Evolutionary conservation across 1,284 basidiomycete species (phyloP), one percentile per base, ranked within the genome.

Genomic region (Boletus austroedulis): DNA sequence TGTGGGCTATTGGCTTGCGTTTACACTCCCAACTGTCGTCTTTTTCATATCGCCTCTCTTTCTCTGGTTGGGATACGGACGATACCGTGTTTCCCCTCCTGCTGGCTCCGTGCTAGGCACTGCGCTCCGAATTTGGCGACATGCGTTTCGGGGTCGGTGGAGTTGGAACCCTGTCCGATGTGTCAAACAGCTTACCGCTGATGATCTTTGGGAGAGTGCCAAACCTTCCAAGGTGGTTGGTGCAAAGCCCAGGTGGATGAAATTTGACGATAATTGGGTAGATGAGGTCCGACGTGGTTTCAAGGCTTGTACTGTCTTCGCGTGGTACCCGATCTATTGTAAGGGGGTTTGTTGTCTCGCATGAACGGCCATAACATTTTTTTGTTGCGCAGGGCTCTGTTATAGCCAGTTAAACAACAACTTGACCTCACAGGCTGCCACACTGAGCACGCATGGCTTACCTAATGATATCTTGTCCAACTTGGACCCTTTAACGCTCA

Each of bases 401-500:
- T 91, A 91, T 72, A 88, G 85, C 69, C 87, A 92, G 66, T 65
- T 90, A 49, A 86, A 84, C 75, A 90, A 87, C 78, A 94, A 94
- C 73, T 71, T 95, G 70, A 86, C 84, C 2, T 89, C 88, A 2
- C 88, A 89, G 70, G 88, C 87, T 19, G 86, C 85, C 2, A 84
- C 82, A 1, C 89, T 92, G 88, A 67, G 74, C 28, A 85, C 86
- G 3, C 78, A 90, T 65, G 89, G 90, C 57, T 65, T 90, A 7
- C 92, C 92, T 11, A 94, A 94, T 69, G 91, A 94, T 67, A 76
- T 94, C 44, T 75, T 93, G 59, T 89, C 88, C 49, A 92, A 92
- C 73, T 76, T 93, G 52, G 87, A 94, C 67, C 91, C 91, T 4
- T 76, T 94, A 50, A 82, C 86, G 5, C 78, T 92, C 58, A 82